Evolutionary conservation across 2,329 filamentous ascomycete species (phyloP), one percentile per base, ranked within the genome.

Genomic region (Trichoderma cornu-damae): DNA sequence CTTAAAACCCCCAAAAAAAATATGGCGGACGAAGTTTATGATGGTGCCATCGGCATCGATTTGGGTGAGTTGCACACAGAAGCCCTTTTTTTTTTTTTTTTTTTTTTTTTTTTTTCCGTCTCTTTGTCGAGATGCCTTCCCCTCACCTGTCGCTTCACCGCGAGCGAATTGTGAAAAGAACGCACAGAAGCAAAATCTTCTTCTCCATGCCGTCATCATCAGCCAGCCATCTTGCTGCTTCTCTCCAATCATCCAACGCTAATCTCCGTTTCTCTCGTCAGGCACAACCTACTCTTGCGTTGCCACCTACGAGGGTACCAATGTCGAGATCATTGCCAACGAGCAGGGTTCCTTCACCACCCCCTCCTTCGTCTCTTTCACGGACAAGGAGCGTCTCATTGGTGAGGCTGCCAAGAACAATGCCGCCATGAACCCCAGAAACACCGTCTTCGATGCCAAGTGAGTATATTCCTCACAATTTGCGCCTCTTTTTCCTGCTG

Each of bases 271-370:
- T 32, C 40, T 50, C 5, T 44, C 37, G 50, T 61, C 69, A 96
- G 93, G 94, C 79, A 99, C 94, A 70, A 99, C 94, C 78, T 99
- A 99, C 86, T 97, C 94, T 73, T 99, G 94, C 79, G 94, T 97
- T 81, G 94, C 94, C 79, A 95, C 89, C 79, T 99, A 97, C 81
- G 94, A 97, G 81, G 94, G 94, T 77, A 93, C 85, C 83, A 96
- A 96, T 87, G 93, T 97, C 77, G 94, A 99, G 79, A 99, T 99
- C 84, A 96, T 97, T 77, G 93, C 93, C 88, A 97, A 97, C 81
- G 93, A 97, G 85, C 93, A 97, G 87, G 93, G 93, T 84, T 92
- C 86, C 80, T 96, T 96, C 81, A 97, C 94, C 73, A 97, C 94
- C 64, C 94, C 94, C 67, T 97, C 94, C 59, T 99, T 96, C 83